Base-by-base conservation (phyloP, 371 early-diverging fungal genomes). In the Zopfochytrium polystomum region DNA sequence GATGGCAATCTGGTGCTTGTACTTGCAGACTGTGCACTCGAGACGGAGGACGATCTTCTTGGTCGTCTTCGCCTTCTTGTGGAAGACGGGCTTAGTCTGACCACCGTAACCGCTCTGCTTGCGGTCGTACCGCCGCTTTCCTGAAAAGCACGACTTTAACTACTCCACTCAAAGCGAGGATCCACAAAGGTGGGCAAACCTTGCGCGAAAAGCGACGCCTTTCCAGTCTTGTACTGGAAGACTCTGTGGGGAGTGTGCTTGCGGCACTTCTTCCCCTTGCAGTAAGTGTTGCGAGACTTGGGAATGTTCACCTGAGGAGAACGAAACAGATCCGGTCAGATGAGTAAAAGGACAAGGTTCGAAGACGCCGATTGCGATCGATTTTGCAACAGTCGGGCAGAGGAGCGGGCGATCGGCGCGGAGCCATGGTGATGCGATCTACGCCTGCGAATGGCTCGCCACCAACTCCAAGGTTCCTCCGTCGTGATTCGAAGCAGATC, bases 191-290 rank as follows among this genome's bases (percentile, higher is more conserved):
- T 18, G 25, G 1, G 63, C 68, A 23, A 32, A 73, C 94, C 99
- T 84, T 96, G 96, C 71, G 93, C 96, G 71, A 89, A 89, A 69
- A 95, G 87, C 67, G 96, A 96, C 71, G 91, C 96, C 87, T 98
- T 98, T 69, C 96, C 95, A 70, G 93, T 92, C 92, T 98, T 99
- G 94, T 97, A 96, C 81, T 97, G 95, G 70, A 96, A 87, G 65
- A 97, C 97, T 87, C 97, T 98, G 92, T 96, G 96, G 55, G 90
- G 90, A 67, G 92, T 93, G 91, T 99, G 98, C 88, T 92, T 92
- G 73, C 86, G 85, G 90, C 98, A 99, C 79, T 87, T 85, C 78
- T 80, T 79, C 77, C 95, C 92, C 87, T 92, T 91, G 90, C 99
- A 99, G 90, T 77, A 93, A 70, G 95, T 95, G 83, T 93, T 95